Evolutionary conservation across 495 filamentous ascomycete genomes (phyloP), one percentile per base, ranked within the genome.

Genomic region (Pyronema domesticum): DNA sequence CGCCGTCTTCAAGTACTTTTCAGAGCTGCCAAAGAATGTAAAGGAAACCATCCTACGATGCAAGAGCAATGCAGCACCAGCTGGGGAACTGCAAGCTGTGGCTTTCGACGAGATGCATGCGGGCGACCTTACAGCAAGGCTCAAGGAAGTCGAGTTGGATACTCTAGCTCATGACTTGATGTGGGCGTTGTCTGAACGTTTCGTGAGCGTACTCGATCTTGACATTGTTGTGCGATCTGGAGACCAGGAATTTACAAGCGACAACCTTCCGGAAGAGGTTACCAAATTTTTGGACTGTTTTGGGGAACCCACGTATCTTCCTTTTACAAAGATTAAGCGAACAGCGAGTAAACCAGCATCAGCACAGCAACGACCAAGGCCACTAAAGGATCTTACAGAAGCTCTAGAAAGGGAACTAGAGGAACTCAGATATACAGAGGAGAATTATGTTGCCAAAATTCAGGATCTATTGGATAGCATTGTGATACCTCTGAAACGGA

Each of bases 341-440:
- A 86, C 88, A 11, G 86, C 89, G 17, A 95, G 89, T 17, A 84
- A 81, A 64, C 80, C 87, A 13, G 89, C 81, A 44, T 79, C 84
- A 36, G 68, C 88, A 33, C 86, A 81, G 65, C 74, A 79, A 55
- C 82, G 74, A 51, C 81, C 77, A 57, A 73, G 80, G 0, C 85
- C 95, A 58, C 76, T 81, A 6, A 81, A 81, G 62, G 79, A 80
- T 44, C 86, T 95, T 62, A 89, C 93, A 62, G 76, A 88, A 52
- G 80, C 81, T 40, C 67, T 96, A 54, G 80, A 88, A 50, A 79
- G 85, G 57, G 88, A 94, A 63, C 82, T 99, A 79, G 83, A 80
- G 58, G 91, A 99, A 66, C 64, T 96, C 54, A 76, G 94, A 23
- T 86, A 94, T 60, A 99, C 91, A 0, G 91, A 99, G 68, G 86